Percentiles rank a stretch among this genome's conserved stretches.
phyloP scores from a whole-genome alignment of 1,284 basidiomycete species.

The Ustilago curta region DNA sequence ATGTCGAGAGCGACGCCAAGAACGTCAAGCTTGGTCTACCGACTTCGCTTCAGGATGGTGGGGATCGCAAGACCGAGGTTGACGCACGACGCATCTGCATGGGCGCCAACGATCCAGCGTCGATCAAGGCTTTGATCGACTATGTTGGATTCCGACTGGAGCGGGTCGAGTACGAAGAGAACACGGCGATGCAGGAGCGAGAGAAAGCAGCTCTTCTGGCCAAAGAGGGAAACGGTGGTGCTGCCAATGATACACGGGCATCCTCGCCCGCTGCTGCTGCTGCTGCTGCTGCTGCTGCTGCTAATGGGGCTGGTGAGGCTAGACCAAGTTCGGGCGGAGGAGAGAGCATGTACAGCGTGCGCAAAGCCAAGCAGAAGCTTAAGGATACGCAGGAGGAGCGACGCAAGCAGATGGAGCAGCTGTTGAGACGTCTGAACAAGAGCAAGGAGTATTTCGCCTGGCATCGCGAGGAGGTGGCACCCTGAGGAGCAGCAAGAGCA shows the following conservation, averaged over 20 bases:
- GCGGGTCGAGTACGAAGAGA: conserved; percentile 47
- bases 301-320: neutral
- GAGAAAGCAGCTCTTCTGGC: conserved; percentile 19
- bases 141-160: conserved; percentile 39
- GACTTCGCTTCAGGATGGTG: conserved; percentile 6
- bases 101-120: conserved; percentile 43
- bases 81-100: conserved; percentile 35
- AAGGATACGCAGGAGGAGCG: conserved; percentile 48
- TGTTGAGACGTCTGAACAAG: conserved; percentile 35
- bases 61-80: neutral
- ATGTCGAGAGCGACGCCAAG: neutral
- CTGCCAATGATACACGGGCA: neutral
- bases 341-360: conserved; percentile 39
- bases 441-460: conserved; percentile 54
- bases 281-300: too few species aligned
- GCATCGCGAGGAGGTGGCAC: conserved; percentile 46
- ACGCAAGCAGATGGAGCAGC: conserved; percentile 33
- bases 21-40: conserved; percentile 20
- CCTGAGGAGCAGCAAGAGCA: conserved; percentile 7
- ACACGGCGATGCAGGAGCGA: conserved; percentile 34
- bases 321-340: neutral
- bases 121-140: conserved; percentile 38
- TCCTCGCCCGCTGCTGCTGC: neutral
- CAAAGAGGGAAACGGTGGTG: conserved; percentile 10
- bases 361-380: conserved; percentile 49